Conservation (phyloP, 1,284 basidiomycete genomes). For the Sphaerobolus stellatus region DNA sequence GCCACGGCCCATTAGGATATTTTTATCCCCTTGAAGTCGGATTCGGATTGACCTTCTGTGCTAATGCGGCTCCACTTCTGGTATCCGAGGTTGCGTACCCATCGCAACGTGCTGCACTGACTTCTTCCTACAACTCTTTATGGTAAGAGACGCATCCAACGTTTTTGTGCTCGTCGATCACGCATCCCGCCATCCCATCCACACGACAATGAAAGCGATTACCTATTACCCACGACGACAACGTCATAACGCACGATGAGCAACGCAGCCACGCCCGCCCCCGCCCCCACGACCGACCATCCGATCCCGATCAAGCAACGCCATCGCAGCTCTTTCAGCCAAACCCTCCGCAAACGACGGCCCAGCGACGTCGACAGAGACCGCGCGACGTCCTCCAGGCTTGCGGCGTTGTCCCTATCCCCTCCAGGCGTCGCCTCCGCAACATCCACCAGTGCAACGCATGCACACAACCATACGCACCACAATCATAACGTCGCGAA, state of each 20-base stretch:
- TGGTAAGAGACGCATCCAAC: too few species aligned
- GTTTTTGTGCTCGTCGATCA: too few species aligned
- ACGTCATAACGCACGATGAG: background rate
- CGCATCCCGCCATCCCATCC: too few species aligned
- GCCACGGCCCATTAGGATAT: too few species aligned
- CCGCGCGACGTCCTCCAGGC: background rate
- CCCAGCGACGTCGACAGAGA: conserved; percentile 12
- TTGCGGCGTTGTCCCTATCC: conserved; percentile 7
- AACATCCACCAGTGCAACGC: background rate
- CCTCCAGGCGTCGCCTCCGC: background rate
- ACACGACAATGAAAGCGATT: background rate
- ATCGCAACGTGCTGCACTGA: conserved; percentile 49
- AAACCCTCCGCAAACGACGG: conserved; percentile 9
- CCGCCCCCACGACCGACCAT: background rate
- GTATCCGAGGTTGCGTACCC: conserved; percentile 58
- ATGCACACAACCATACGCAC: background rate
- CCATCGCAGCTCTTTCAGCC: conserved; percentile 11
- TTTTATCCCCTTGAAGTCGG: too few species aligned
- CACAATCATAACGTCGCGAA: background rate
- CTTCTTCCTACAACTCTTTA: conserved; percentile 55
- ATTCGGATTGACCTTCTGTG: conserved; percentile 53
- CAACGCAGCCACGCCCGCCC: background rate
- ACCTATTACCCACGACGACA: too few species aligned
- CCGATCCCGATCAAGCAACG: conserved; percentile 13
- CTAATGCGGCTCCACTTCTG: conserved; percentile 50